Percentiles rank a stretch among this genome's conserved stretches.
Evolutionary conservation across 257 asterid genomes (phyloP).

Genomic region (Coffea eugenioides): DNA sequence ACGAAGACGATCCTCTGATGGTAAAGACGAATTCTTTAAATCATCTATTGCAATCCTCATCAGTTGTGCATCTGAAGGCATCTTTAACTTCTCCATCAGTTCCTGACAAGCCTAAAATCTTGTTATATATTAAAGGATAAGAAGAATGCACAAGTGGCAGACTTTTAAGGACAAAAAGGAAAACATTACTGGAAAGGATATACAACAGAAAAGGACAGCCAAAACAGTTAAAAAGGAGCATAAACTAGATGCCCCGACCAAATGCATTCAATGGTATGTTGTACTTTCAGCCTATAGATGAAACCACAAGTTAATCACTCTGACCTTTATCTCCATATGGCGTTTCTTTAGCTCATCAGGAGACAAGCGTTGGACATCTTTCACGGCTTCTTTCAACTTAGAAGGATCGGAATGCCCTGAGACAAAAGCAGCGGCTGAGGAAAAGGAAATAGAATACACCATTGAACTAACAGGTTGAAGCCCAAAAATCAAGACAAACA

Average conservation of each 20-base stretch:
- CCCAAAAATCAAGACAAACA: too few species aligned
- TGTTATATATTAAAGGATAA: not conserved
- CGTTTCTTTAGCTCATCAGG: conserved; percentile 67
- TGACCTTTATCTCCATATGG: conserved; percentile 68
- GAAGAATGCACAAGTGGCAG: conserved; percentile 16
- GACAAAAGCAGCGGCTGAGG: conserved; percentile 4
- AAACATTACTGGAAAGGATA: not conserved
- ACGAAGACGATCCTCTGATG: conserved; percentile 66
- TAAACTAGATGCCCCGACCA: not conserved
- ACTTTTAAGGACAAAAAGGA: not conserved
- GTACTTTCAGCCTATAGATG: not conserved
- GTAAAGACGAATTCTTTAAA: conserved; percentile 55
- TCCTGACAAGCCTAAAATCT: conserved; percentile 36
- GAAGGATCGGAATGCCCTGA: conserved; percentile 83
- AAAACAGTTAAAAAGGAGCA: not conserved
- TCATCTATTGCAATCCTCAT: conserved; percentile 78
- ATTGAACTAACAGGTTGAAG: not conserved
- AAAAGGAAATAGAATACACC: conserved; percentile 4
- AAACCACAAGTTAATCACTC: conserved; percentile 12
- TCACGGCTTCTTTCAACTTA: conserved; percentile 62
- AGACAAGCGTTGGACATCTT: conserved; percentile 50
- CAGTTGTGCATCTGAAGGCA: conserved; percentile 82
- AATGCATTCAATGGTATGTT: not conserved
- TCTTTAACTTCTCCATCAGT: conserved; percentile 63
- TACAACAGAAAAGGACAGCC: not conserved